phyloP scores from a whole-genome alignment of 345 rosid genomes.

The Lepidium didymum region DNA sequence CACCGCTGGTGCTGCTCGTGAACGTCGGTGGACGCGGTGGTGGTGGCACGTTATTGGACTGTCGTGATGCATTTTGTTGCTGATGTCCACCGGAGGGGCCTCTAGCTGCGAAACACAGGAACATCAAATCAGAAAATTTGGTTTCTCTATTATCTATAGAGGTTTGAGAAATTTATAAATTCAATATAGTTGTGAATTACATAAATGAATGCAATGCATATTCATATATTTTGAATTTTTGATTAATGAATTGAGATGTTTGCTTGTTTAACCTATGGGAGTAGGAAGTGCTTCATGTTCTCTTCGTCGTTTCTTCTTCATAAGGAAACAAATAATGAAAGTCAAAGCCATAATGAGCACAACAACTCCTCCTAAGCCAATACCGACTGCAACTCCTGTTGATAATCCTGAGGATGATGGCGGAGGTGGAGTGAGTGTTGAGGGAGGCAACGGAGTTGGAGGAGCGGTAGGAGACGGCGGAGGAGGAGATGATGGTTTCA shows the following conservation, averaged over 20 bases:
- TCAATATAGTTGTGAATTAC: too few relatives aligned
- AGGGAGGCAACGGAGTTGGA: conserved; percentile 29
- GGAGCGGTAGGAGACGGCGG: conserved; percentile 28
- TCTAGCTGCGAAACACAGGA: conserved; percentile 32
- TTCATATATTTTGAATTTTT: neutral
- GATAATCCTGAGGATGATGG: conserved; percentile 31
- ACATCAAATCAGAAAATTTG: neutral
- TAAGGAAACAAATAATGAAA: conserved; percentile 40
- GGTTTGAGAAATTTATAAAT: neutral
- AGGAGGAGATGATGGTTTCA: conserved; percentile 9
- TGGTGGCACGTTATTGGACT: conserved; percentile 27
- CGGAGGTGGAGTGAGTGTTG: conserved; percentile 27
- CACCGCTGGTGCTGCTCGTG: conserved; percentile 58
- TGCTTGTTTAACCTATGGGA: conserved; percentile 1
- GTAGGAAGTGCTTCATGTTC: conserved; percentile 32
- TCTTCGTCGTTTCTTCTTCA: conserved; percentile 48
- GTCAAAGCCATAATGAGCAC: conserved; percentile 32
- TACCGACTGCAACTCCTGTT: conserved; percentile 49
- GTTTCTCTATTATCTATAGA: neutral
- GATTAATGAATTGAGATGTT: neutral
- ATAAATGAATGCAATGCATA: neutral
- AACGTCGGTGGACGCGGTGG: conserved; percentile 25
- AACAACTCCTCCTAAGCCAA: conserved; percentile 53
- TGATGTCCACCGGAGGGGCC: conserved; percentile 44
- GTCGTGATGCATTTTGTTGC: conserved; percentile 51